Conservation (phyloP, 2,329 filamentous ascomycete genomes). For the Ilyonectria destructans region DNA sequence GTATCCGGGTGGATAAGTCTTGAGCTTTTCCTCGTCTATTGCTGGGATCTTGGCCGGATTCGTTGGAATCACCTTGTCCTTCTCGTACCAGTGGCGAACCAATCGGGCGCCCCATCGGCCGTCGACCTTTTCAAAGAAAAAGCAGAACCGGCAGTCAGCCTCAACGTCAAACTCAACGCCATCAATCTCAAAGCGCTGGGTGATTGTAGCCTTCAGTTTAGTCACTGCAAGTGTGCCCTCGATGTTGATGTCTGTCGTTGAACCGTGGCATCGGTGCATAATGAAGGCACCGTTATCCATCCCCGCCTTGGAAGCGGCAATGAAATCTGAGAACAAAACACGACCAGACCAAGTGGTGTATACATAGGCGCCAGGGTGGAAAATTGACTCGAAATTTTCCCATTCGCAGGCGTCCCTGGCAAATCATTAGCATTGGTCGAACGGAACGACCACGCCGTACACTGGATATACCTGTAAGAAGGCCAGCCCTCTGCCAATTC, state of each 20-base stretch:
- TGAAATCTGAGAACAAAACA: conserved; percentile 59
- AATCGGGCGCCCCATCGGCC: conserved; percentile 60
- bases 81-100: conserved; percentile 67
- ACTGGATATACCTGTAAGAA: conserved; percentile 56
- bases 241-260: conserved; percentile 59
- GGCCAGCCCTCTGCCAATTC: conserved; percentile 68
- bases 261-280: conserved; percentile 61
- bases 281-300: conserved; percentile 62
- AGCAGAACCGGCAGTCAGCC: conserved; percentile 63
- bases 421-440: neutral
- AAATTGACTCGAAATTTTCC: conserved; percentile 67
- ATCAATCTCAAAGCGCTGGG: conserved; percentile 62
- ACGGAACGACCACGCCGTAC: neutral
- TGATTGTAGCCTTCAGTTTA: conserved; percentile 68
- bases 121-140: conserved; percentile 61
- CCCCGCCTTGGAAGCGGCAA: conserved; percentile 56
- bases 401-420: conserved; percentile 66
- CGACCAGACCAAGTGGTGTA: conserved; percentile 68
- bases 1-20: conserved; percentile 61
- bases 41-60: conserved; percentile 60
- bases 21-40: conserved; percentile 59
- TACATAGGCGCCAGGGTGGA: conserved; percentile 63
- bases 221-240: conserved; percentile 60
- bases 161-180: conserved; percentile 62
- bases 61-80: conserved; percentile 65